Conservation (phyloP, 176 grass and related monocot species). For the Eragrostis curvula region DNA sequence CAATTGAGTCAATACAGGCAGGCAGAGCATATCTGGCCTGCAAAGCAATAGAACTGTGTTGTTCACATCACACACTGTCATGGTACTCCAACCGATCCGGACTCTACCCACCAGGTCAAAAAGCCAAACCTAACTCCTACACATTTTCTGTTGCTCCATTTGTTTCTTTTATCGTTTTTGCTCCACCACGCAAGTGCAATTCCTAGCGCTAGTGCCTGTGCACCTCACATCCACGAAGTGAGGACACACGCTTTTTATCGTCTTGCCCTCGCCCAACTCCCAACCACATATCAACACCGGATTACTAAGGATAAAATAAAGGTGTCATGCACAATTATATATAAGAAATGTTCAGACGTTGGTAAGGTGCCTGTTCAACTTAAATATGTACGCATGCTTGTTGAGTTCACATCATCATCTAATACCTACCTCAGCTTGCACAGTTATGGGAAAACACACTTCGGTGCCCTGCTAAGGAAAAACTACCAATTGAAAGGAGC, state of each 20-base stretch:
- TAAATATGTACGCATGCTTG: background rate
- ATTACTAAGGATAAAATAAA: background rate
- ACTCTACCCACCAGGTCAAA: background rate
- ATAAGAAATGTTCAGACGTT: background rate
- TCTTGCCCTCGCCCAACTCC: slow-evolving; percentile 16
- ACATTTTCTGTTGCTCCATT: background rate
- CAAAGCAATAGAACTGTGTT: background rate
- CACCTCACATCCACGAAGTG: background rate
- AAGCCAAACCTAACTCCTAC: background rate
- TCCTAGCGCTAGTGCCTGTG: background rate
- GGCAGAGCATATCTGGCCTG: background rate
- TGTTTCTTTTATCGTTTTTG: background rate
- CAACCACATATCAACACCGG: background rate
- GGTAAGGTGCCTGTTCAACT: background rate
- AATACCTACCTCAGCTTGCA: background rate
- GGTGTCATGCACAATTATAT: background rate
- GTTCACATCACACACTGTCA: background rate
- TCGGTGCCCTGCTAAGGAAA: background rate
- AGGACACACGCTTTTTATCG: background rate
- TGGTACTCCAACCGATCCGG: background rate
- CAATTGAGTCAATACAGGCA: background rate
- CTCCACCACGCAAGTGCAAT: background rate
- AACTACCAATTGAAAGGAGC: background rate
- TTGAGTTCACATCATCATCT: background rate
- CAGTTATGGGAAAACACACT: background rate